Conservation (phyloP, 495 filamentous ascomycete genomes). For the Rusavskia elegans region DNA sequence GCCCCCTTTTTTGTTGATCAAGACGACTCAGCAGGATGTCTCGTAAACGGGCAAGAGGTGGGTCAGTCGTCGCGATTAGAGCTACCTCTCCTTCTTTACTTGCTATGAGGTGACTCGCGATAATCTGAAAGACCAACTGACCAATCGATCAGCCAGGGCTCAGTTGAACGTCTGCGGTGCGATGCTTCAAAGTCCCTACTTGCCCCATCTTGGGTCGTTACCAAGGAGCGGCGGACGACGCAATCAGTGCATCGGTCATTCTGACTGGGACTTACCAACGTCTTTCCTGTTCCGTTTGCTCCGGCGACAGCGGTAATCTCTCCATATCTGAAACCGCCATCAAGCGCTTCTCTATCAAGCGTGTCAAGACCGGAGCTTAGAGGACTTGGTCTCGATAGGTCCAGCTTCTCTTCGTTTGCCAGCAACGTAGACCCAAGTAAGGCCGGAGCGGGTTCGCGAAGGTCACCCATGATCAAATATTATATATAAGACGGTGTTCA, state of each 20-base stretch:
- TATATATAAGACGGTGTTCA: background rate
- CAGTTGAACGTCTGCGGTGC: background rate
- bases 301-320: constrained; percentile 12
- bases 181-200: background rate
- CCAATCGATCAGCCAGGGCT: background rate
- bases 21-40: constrained; percentile 8
- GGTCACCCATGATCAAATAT: background rate
- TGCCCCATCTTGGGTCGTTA: background rate
- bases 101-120: constrained; percentile 11
- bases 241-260: background rate
- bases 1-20: background rate
- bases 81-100: constrained; percentile 8
- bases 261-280: constrained; percentile 2
- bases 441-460: constrained; percentile 2
- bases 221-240: background rate
- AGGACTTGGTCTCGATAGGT: background rate
- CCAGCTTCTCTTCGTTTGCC: constrained; percentile 1
- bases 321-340: constrained; percentile 14
- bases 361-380: constrained; percentile 7
- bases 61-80: constrained; percentile 11
- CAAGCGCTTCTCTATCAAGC: constrained; percentile 7
- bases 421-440: constrained; percentile 3
- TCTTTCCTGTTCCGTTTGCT: constrained; percentile 9
- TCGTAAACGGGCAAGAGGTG: constrained; percentile 9
- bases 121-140: constrained; percentile 11